A percentile compares a stretch with the other conserved stretches of the same genome.
Evolutionary conservation across 2,329 filamentous ascomycete species (phyloP).

Genomic region (Microdochium trichocladiopsis): DNA sequence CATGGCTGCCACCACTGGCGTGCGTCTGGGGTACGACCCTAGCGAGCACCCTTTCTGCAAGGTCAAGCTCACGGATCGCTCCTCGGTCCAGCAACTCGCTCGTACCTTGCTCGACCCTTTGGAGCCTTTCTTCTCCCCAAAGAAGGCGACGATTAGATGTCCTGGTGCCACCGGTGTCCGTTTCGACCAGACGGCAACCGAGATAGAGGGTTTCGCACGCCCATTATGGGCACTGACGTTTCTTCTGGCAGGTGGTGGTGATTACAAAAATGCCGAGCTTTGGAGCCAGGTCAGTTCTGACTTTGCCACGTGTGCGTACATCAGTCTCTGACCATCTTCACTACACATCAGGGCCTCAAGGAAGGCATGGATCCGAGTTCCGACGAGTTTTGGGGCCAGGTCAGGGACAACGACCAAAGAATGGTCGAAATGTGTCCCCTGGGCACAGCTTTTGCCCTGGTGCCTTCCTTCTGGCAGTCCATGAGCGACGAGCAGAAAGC

Average conservation of each 20-base stretch:
- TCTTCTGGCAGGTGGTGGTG: slow-evolving; percentile 60
- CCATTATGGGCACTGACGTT: slow-evolving; percentile 71
- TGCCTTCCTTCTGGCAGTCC: slow-evolving; percentile 57
- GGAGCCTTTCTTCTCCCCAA: slow-evolving; percentile 62
- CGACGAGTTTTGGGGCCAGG: slow-evolving; percentile 70
- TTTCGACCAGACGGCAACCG: slow-evolving; percentile 71
- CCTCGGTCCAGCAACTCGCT: slow-evolving; percentile 54
- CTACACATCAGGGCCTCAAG: slow-evolving; percentile 54
- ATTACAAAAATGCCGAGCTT: slow-evolving; percentile 55
- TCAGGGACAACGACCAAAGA: slow-evolving; percentile 69
- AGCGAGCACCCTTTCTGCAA: slow-evolving; percentile 48
- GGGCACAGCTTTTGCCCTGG: slow-evolving; percentile 66
- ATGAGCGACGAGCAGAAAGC: slow-evolving; percentile 53
- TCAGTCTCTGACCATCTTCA: not conserved
- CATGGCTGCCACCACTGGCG: slow-evolving; percentile 20
- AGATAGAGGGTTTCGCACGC: slow-evolving; percentile 69
- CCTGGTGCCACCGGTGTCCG: slow-evolving; percentile 65
- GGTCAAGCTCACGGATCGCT: slow-evolving; percentile 40
- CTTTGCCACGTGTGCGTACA: not conserved
- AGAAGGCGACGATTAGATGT: slow-evolving; percentile 57
- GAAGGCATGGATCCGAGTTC: slow-evolving; percentile 63
- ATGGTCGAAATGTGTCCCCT: slow-evolving; percentile 84
- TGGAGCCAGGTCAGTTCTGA: slow-evolving; percentile 30
- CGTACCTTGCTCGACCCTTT: slow-evolving; percentile 62
- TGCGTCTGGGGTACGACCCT: slow-evolving; percentile 40